Base-by-base conservation (phyloP, 257 asterid genomes). In the Salvia splendens region DNA sequence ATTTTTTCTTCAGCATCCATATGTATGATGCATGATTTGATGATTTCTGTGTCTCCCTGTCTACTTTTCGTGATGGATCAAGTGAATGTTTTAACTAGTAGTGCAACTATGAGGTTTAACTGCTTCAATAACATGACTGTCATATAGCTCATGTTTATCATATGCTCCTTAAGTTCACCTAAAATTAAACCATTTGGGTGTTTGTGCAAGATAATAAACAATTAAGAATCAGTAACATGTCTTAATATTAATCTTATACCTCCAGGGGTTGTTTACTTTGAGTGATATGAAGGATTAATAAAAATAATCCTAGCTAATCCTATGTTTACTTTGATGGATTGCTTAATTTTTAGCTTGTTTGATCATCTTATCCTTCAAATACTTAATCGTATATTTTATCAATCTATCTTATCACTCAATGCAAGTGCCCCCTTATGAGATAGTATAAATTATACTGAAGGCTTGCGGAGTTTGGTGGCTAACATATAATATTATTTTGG, bases 1-100 rank as follows among this genome's bases (percentile, higher is more conserved):
- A 28, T 54, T 40, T 17, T 65, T 50, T 61, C 53, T 73, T 64
- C 43, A 77, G 49, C 20, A 50, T 14, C 54, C n/a, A 42, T 16
- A 5, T 8, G n/a, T 36, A 30, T 60, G 65, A 55, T 75, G 17
- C 56, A 8, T 32, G 52, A 10, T 5, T 40, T 57, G 43, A 70
- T 60, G 61, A 36, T 38, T 41, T 54, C 16, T 38, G 58, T 12
- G 35, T 77, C 6, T 33, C 67, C 49, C 45, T 42, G 36, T 32
- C 43, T 65, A 15, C 32, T 7, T 16, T 33, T 63, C 20, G 48
- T 61, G 51, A 54, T 56, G 64, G 53, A 24, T 52, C 43, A 48
- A 14, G 40, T 35, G 62, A 3, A 47, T 54, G 40, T 20, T 65
- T 15, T 2, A 45, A 32, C 42, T 45, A 49, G 43, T 58, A 58